Conservation (phyloP, 2,329 filamentous ascomycete genomes). For the Cordyceps javanica region DNA sequence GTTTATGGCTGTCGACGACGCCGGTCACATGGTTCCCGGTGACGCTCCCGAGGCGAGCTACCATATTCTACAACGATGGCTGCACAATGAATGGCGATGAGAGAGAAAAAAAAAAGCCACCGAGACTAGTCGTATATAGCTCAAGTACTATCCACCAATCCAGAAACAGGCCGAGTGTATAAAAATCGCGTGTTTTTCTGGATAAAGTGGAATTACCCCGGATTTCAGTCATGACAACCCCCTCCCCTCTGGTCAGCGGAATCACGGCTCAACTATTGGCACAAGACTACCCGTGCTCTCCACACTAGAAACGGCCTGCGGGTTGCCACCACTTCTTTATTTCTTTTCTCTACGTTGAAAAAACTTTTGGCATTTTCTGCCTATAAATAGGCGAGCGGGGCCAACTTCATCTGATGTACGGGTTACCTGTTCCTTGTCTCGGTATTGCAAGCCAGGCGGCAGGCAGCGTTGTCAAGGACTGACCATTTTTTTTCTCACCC, state of each 20-base stretch:
- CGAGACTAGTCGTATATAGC: background rate
- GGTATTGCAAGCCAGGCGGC: background rate
- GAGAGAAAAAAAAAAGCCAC: background rate
- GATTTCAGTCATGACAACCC: background rate
- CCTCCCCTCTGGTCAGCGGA: background rate
- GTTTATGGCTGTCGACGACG: slow-evolving; percentile 19
- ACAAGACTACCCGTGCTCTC: background rate
- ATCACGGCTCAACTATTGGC: background rate
- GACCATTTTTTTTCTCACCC: background rate
- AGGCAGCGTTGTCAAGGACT: too few species aligned
- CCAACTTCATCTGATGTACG: background rate
- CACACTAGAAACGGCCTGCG: background rate
- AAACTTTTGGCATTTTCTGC: background rate
- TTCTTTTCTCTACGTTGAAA: background rate
- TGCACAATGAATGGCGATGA: slow-evolving; percentile 13
- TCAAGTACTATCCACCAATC: background rate
- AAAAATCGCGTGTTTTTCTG: background rate
- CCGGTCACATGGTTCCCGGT: slow-evolving; percentile 19
- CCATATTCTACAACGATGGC: slow-evolving; percentile 18
- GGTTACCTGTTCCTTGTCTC: too few species aligned
- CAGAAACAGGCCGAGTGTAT: background rate
- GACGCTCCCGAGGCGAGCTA: slow-evolving; percentile 19
- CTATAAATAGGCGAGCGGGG: background rate
- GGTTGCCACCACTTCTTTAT: background rate
- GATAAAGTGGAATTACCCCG: background rate